Percentiles rank a stretch among this genome's conserved stretches.
Evolutionary conservation across 164 flowering plant species (phyloP).

Genomic region (Vitis rotundifolia): DNA sequence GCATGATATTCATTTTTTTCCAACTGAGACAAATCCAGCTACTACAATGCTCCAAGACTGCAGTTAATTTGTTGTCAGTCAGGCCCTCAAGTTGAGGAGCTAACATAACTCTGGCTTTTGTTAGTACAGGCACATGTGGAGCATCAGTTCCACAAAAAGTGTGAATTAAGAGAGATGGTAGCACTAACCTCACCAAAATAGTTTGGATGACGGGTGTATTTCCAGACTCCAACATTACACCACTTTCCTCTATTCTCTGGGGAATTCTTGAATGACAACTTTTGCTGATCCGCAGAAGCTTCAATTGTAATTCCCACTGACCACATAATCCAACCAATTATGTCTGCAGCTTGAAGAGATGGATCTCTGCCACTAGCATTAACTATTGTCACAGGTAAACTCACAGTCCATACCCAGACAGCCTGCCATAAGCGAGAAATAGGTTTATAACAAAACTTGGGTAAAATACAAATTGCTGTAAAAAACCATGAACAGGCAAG

Average conservation of each 20-base stretch:
- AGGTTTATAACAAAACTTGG: background rate
- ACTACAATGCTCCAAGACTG: background rate
- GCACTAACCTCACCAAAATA: constrained; percentile 89
- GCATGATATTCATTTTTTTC: background rate
- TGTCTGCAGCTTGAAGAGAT: constrained; percentile 58
- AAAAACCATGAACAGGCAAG: too few relatives aligned
- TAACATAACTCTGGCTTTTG: too few relatives aligned
- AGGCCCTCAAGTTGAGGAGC: too few relatives aligned
- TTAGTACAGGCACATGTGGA: too few relatives aligned
- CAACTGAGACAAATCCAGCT: background rate
- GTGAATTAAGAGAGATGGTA: background rate
- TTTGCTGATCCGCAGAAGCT: constrained; percentile 91
- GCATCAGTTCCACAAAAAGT: background rate
- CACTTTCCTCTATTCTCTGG: constrained; percentile 88
- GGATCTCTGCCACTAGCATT: constrained; percentile 76
- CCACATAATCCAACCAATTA: constrained; percentile 96
- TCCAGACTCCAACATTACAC: constrained; percentile 90
- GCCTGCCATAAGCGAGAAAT: constrained; percentile 56
- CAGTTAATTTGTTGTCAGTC: background rate
- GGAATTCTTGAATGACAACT: constrained; percentile 70
- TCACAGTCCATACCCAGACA: constrained; percentile 98
- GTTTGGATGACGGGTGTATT: constrained; percentile 84
- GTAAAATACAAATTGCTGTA: background rate
- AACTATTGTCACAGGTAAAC: constrained; percentile 88
- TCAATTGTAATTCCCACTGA: constrained; percentile 60